Percentiles rank a stretch among this genome's conserved stretches.
Conservation (phyloP, 495 filamentous ascomycete genomes). For the Aspergillus sclerotiicarbonarius region DNA sequence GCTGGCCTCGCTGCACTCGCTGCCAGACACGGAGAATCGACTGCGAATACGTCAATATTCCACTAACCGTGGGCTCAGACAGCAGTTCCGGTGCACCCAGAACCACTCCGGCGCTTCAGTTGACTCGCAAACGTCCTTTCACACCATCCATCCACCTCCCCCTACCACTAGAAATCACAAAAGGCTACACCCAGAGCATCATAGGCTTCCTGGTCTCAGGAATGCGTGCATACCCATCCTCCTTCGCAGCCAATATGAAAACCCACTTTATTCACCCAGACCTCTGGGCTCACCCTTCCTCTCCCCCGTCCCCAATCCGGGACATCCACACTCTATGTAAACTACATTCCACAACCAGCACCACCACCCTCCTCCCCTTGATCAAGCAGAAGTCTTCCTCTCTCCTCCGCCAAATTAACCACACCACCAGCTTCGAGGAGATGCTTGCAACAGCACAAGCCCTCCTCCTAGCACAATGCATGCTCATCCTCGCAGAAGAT, state of each 20-base stretch:
- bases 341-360: conserved; percentile 12
- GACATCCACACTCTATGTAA: conserved; percentile 26
- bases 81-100: neutral
- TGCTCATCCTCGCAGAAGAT: conserved; percentile 32
- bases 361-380: conserved; percentile 15
- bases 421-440: conserved; percentile 30
- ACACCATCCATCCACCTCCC: conserved; percentile 10
- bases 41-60: conserved; percentile 38
- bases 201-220: conserved; percentile 24
- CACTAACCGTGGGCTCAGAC: conserved; percentile 15
- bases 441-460: conserved; percentile 37
- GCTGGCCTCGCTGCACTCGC: conserved; percentile 36
- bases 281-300: conserved; percentile 24
- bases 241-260: conserved; percentile 22
- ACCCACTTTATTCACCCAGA: conserved; percentile 38
- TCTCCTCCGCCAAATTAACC: conserved; percentile 17
- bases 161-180: conserved; percentile 27
- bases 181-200: conserved; percentile 21
- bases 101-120: neutral
- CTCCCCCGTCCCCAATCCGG: conserved; percentile 29
- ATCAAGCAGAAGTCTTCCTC: conserved; percentile 24
- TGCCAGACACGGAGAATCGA: conserved; percentile 32
- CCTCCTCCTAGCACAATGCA: conserved; percentile 36
- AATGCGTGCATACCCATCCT: conserved; percentile 18
- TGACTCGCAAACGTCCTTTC: neutral